Percentiles rank a stretch among this genome's conserved stretches.
These are phyloP conservation scores for Madurella fahalii DNA, from an alignment of 2,329 filamentous ascomycete species.

Conservation along the genomic window DNA sequence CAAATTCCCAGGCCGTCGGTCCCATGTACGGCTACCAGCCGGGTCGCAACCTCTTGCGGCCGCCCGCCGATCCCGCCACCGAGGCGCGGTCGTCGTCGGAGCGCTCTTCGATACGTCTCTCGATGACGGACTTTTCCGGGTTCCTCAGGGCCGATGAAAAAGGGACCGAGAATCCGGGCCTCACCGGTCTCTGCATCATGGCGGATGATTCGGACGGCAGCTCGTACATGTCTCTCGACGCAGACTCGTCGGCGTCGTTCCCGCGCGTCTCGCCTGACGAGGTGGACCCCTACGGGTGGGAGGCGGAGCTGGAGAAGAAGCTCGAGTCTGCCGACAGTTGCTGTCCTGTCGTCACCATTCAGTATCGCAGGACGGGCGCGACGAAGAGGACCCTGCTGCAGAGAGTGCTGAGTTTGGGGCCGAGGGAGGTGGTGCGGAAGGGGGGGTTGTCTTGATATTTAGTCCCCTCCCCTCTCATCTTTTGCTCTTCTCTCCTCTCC, in stretches of 20 bases:
- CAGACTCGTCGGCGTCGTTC: conserved; percentile 3
- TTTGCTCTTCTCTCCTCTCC: neutral
- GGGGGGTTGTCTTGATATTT: neutral
- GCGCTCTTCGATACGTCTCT: conserved; percentile 14
- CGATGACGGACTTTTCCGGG: conserved; percentile 24
- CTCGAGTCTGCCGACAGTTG: conserved; percentile 6
- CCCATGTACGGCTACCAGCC: conserved; percentile 2
- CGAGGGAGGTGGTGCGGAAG: neutral
- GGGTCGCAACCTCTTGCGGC: neutral
- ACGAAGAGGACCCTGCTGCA: conserved; percentile 37
- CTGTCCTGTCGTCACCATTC: conserved; percentile 20
- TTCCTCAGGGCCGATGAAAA: conserved; percentile 16
- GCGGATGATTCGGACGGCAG: conserved; percentile 4
- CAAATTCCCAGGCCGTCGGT: conserved; percentile 6
- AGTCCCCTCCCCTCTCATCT: neutral
- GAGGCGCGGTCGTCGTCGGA: conserved; percentile 5
- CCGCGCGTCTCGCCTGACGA: conserved; percentile 16
- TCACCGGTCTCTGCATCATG: conserved; percentile 7
- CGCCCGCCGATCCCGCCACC: conserved; percentile 4
- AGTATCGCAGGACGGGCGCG: conserved; percentile 29
- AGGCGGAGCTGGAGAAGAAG: conserved; percentile 25
- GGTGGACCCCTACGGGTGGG: conserved; percentile 30
- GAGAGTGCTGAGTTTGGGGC: conserved; percentile 17
- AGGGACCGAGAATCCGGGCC: neutral
- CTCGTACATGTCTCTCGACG: conserved; percentile 18